Conservation (phyloP, 352 stramenopile species). For the Globisporangium acanthophoron region DNA sequence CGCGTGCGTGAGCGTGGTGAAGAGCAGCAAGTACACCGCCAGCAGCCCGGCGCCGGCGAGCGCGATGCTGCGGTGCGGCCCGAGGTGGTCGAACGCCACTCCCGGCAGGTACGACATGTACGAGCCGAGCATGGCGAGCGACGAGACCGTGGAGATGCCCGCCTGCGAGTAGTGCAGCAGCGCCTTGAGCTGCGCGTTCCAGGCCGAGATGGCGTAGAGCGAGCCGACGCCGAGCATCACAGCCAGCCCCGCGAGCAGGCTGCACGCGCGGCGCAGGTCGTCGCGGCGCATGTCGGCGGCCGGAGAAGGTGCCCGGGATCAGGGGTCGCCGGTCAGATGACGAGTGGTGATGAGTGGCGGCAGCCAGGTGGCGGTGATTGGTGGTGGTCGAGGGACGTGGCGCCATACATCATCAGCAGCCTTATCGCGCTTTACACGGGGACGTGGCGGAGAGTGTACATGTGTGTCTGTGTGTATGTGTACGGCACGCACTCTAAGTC, state of each 20-base stretch:
- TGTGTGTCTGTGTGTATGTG: too few relatives aligned
- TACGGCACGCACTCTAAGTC: too few relatives aligned
- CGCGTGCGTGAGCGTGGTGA: slow-evolving; percentile 31
- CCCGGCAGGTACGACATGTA: slow-evolving; percentile 76
- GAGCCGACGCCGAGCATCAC: slow-evolving; percentile 74
- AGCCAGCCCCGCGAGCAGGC: slow-evolving; percentile 49
- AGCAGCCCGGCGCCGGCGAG: slow-evolving; percentile 39
- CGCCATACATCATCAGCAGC: too few relatives aligned
- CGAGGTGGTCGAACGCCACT: slow-evolving; percentile 65
- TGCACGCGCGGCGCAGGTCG: slow-evolving; percentile 25
- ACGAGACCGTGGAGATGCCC: slow-evolving; percentile 68
- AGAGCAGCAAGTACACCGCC: slow-evolving; percentile 35
- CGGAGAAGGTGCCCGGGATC: neutral
- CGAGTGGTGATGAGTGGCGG: too few relatives aligned
- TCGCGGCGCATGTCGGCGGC: neutral
- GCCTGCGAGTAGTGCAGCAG: slow-evolving; percentile 67
- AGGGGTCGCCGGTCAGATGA: too few relatives aligned
- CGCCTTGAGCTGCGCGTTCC: slow-evolving; percentile 81
- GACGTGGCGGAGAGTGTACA: neutral
- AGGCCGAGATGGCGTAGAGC: slow-evolving; percentile 74
- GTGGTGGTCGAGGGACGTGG: too few relatives aligned
- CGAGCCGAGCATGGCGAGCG: slow-evolving; percentile 67
- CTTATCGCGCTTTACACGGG: neutral
- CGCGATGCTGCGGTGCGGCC: slow-evolving; percentile 50
- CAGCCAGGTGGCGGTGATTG: too few relatives aligned